Conservation (phyloP, 805 yeast species). For the Saturnispora silvae region DNA sequence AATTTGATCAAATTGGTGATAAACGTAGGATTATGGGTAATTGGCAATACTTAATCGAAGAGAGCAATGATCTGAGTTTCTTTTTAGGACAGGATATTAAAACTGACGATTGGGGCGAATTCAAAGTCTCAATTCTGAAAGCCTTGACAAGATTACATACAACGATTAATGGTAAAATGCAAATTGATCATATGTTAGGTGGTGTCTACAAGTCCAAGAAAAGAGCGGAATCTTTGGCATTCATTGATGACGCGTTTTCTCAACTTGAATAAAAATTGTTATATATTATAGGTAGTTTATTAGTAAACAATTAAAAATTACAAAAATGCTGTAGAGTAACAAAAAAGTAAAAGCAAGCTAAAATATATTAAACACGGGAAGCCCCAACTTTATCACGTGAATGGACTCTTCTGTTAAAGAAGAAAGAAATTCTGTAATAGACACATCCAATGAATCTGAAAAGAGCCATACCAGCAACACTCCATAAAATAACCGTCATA, state of each 20-base stretch:
- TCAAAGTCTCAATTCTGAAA: conserved; percentile 11
- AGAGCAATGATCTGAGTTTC: conserved; percentile 11
- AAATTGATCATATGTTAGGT: conserved; percentile 5
- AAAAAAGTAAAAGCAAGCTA: neutral
- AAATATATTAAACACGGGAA: neutral
- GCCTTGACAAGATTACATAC: conserved; percentile 8
- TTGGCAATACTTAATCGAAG: conserved; percentile 14
- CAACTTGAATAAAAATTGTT: conserved; percentile 2
- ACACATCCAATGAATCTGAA: conserved; percentile 69
- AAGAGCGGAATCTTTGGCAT: neutral
- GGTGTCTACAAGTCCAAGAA: neutral
- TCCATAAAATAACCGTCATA: conserved; percentile 79
- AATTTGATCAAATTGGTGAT: conserved; percentile 13
- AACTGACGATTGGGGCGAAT: conserved; percentile 12
- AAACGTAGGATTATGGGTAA: conserved; percentile 20
- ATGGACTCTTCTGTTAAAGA: conserved; percentile 18
- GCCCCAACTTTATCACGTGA: conserved; percentile 1
- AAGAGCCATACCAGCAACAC: conserved; percentile 78
- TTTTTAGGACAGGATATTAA: conserved; percentile 9
- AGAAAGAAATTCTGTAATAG: conserved; percentile 30
- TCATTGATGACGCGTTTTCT: conserved; percentile 10
- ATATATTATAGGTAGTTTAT: neutral
- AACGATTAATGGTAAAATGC: conserved; percentile 9
- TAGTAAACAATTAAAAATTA: neutral
- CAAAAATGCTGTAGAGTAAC: neutral